Conservation (phyloP, 78 protist genomes). For the Dictyostelium firmibasis region DNA sequence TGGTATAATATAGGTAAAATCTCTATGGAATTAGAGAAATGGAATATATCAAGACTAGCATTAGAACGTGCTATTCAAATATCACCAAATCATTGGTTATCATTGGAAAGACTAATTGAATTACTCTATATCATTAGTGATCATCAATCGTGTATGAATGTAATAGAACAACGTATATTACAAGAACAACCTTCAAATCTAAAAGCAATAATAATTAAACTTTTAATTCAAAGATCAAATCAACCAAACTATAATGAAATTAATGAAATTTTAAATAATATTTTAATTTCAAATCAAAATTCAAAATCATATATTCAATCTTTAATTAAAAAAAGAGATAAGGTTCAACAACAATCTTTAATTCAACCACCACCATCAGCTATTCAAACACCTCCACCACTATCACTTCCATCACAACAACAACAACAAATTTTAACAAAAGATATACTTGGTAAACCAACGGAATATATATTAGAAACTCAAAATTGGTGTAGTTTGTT, state of each 20-base stretch:
- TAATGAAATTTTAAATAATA: not conserved
- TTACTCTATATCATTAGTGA: constrained; percentile 42
- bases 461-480: not conserved
- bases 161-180: not conserved
- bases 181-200: not conserved
- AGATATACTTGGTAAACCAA: not conserved
- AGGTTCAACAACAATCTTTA: not conserved
- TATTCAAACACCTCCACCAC: not conserved
- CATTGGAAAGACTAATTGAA: constrained; percentile 23
- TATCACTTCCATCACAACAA: not conserved
- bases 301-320: not conserved
- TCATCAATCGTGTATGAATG: not conserved
- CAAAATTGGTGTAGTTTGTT: constrained; percentile 1
- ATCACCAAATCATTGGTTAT: constrained; percentile 52
- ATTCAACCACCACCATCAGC: not conserved
- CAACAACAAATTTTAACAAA: not conserved
- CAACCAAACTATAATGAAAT: not conserved
- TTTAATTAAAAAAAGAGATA: constrained; percentile 4
- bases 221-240: not conserved
- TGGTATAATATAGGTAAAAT: constrained; percentile 46
- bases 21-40: constrained; percentile 1
- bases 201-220: not conserved
- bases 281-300: not conserved
- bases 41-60: constrained; percentile 33
- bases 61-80: constrained; percentile 6